These are phyloP conservation scores for Lasiosphaeria ovina DNA, from an alignment of 495 filamentous ascomycete species.

Conservation along the genomic window DNA sequence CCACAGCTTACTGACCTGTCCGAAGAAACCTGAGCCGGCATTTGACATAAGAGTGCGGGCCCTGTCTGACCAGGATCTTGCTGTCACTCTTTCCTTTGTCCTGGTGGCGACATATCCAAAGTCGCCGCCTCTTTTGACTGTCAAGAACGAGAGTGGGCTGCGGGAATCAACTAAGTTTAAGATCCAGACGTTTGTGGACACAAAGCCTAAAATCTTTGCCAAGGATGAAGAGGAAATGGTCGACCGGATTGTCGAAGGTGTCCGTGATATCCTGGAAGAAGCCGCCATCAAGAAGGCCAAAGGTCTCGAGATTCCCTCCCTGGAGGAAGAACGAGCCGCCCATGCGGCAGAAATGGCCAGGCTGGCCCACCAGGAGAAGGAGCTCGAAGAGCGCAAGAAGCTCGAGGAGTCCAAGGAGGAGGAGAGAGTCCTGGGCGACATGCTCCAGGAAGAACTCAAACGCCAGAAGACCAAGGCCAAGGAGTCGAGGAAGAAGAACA, in stretches of 20 bases:
- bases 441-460: constrained; percentile 73
- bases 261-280: constrained; percentile 87
- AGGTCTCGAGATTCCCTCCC: constrained; percentile 71
- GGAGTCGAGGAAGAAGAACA: constrained; percentile 50
- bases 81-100: constrained; percentile 63
- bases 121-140: constrained; percentile 67
- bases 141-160: constrained; percentile 62
- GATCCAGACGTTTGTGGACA: constrained; percentile 66
- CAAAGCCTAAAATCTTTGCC: constrained; percentile 64
- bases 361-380: constrained; percentile 47
- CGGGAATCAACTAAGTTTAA: constrained; percentile 62
- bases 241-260: constrained; percentile 74
- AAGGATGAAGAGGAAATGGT: constrained; percentile 73
- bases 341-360: constrained; percentile 53
- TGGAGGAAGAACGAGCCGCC: constrained; percentile 84
- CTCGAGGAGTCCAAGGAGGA: constrained; percentile 66
- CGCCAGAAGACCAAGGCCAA: constrained; percentile 59
- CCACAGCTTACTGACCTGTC: constrained; percentile 10
- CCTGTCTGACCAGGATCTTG: constrained; percentile 63
- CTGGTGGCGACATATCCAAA: constrained; percentile 93
- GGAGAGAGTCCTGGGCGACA: constrained; percentile 67
- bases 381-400: constrained; percentile 47
- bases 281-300: constrained; percentile 70
- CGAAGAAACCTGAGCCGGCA: constrained; percentile 70
- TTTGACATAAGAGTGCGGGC: constrained; percentile 79